phyloP scores from a whole-genome alignment of 2,329 filamentous ascomycete species.

The Aureobasidium mangrovei region DNA sequence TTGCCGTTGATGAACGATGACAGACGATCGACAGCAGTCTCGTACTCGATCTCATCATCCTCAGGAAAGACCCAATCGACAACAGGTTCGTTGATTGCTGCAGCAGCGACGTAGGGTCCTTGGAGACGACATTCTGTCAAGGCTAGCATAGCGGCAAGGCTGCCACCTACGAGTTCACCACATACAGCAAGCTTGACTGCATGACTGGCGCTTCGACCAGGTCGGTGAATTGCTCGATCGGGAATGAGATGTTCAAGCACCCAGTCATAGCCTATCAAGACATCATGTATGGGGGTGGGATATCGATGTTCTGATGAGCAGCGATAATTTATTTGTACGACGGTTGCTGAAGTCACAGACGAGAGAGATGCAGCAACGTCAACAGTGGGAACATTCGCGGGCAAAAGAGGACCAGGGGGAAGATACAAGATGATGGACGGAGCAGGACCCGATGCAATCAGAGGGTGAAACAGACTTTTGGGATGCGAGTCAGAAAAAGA shows the following conservation, averaged over 20 bases:
- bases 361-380: conserved; percentile 27
- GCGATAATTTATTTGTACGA: conserved; percentile 40
- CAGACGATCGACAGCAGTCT: neutral
- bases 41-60: conserved; percentile 19
- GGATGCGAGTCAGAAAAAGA: conserved; percentile 2
- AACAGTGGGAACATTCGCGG: conserved; percentile 22
- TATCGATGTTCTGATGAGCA: conserved; percentile 27
- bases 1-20: neutral
- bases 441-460: conserved; percentile 18
- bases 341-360: conserved; percentile 29
- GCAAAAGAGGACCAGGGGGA: conserved; percentile 33
- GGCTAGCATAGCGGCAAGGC: conserved; percentile 40
- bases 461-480: conserved; percentile 28
- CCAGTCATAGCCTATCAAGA: conserved; percentile 41
- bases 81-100: conserved; percentile 39
- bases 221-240: conserved; percentile 20
- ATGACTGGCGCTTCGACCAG: conserved; percentile 20
- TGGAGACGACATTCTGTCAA: conserved; percentile 40
- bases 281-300: conserved; percentile 41
- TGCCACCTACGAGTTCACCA: conserved; percentile 41
- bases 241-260: conserved; percentile 31
- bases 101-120: conserved; percentile 35
- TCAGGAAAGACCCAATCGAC: conserved; percentile 39
- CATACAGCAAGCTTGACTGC: conserved; percentile 34
- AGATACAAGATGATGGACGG: conserved; percentile 34